A percentile compares a stretch with the other conserved stretches of the same genome.
These are phyloP conservation scores for Cladosporium sp. DNA, from an alignment of 2,329 filamentous ascomycete genomes.

Conservation along the genomic window DNA sequence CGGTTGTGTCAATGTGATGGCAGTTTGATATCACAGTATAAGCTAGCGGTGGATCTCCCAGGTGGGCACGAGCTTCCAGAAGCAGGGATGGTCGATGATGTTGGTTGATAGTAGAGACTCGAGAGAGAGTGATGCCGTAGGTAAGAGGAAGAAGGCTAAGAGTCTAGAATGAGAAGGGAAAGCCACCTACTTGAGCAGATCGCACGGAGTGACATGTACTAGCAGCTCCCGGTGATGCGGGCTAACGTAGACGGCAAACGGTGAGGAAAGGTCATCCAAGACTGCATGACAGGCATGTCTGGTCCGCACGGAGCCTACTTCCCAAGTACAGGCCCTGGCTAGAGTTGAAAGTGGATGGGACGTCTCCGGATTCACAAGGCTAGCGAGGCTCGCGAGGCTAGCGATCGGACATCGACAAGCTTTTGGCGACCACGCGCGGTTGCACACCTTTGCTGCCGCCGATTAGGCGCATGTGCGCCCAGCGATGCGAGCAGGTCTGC, in stretches of 20 bases:
- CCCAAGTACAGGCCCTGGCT: background rate
- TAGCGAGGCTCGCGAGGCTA: background rate
- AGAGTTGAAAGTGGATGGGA: background rate
- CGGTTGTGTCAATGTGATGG: conserved; percentile 8
- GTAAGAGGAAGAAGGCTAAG: background rate
- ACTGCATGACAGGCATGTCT: conserved; percentile 2
- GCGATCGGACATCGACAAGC: background rate
- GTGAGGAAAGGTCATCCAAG: conserved; percentile 1
- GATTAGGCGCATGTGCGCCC: background rate
- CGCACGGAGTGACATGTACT: background rate
- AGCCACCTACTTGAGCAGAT: background rate
- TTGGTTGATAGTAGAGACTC: background rate
- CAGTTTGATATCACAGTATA: conserved; percentile 9
- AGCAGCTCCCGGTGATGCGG: background rate
- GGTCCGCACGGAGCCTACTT: background rate
- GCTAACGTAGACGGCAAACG: conserved; percentile 4
- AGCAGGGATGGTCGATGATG: background rate
- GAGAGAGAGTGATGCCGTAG: background rate
- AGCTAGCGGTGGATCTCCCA: conserved; percentile 2
- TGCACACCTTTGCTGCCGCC: background rate
- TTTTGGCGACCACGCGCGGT: background rate
- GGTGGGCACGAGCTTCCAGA: background rate
- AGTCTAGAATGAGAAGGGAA: background rate
- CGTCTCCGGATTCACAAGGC: conserved; percentile 8
- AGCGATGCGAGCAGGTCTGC: background rate